phyloP scores from a whole-genome alignment of 1,139 yeast genomes.

The Yamadazyma atmosphaerica region DNA sequence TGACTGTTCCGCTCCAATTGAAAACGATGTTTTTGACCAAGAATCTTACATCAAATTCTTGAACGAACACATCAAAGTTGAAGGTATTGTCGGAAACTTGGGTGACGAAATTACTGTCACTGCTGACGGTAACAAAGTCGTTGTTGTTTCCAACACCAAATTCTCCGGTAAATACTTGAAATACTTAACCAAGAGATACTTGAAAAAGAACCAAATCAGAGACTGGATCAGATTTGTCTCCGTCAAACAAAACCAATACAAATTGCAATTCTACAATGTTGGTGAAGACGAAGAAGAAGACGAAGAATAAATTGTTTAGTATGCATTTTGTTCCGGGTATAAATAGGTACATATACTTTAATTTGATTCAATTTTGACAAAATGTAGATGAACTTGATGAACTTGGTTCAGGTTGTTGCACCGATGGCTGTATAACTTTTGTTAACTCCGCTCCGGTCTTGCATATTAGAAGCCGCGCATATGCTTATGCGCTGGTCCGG shows the following conservation, averaged over 20 bases:
- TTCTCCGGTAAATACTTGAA: slow-evolving; percentile 99
- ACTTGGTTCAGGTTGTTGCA: too few species aligned
- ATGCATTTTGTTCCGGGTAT: slow-evolving; percentile 1
- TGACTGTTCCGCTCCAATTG: slow-evolving; percentile 97
- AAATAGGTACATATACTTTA: slow-evolving; percentile 3
- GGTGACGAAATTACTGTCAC: slow-evolving; percentile 92
- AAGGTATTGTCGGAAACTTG: slow-evolving; percentile 93
- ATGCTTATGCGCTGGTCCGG: too few species aligned
- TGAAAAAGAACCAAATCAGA: slow-evolving; percentile 99
- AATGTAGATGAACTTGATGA: neutral
- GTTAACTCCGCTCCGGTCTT: too few species aligned
- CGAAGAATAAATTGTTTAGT: slow-evolving; percentile 29
- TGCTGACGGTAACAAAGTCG: slow-evolving; percentile 81
- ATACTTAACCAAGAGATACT: slow-evolving; percentile 99
- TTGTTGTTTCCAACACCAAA: slow-evolving; percentile 87
- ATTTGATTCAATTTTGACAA: neutral
- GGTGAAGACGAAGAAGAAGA: slow-evolving; percentile 95
- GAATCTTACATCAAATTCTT: slow-evolving; percentile 97
- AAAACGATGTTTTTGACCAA: slow-evolving; percentile 97
- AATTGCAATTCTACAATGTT: slow-evolving; percentile 99
- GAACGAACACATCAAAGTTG: slow-evolving; percentile 99
- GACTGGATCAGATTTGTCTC: slow-evolving; percentile 99
- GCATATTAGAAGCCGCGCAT: too few species aligned
- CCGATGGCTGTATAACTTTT: too few species aligned
- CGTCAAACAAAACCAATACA: slow-evolving; percentile 93